Conservation (phyloP, 768 basidiomycete genomes). For the Agrocybe pediades region DNA sequence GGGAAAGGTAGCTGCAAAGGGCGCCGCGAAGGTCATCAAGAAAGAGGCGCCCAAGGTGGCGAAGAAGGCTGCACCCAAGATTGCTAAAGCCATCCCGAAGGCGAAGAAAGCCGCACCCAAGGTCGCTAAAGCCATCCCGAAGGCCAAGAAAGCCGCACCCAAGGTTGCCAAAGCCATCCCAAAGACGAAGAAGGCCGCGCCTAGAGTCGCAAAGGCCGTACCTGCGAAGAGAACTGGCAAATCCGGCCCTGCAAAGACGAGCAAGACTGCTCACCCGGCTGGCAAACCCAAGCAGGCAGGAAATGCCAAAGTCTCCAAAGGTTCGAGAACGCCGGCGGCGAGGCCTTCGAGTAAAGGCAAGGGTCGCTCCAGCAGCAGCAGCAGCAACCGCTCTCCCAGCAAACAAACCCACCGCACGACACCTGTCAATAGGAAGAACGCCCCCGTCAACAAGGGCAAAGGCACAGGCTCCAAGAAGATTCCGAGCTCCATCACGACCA, state of each 20-base stretch:
- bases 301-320: not conserved
- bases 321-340: not conserved
- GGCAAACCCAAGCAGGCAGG: not conserved
- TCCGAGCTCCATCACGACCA: not conserved
- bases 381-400: not conserved
- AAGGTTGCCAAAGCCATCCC: not conserved
- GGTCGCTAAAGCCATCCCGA: not conserved
- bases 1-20: not conserved
- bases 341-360: not conserved
- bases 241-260: not conserved
- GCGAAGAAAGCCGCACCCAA: not conserved
- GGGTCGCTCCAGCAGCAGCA: too few relatives aligned
- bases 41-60: too few relatives aligned
- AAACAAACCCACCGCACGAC: not conserved
- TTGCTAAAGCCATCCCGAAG: not conserved
- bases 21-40: too few relatives aligned
- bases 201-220: too few relatives aligned
- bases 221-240: not conserved
- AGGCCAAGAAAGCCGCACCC: not conserved
- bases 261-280: not conserved
- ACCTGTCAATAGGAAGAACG: not conserved
- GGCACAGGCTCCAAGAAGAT: not conserved
- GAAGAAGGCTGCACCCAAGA: not conserved
- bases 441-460: not conserved
- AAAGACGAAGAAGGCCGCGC: too few relatives aligned